phyloP scores from a whole-genome alignment of 1,284 basidiomycete species.

The Ceratorhiza oryzae-sativae region DNA sequence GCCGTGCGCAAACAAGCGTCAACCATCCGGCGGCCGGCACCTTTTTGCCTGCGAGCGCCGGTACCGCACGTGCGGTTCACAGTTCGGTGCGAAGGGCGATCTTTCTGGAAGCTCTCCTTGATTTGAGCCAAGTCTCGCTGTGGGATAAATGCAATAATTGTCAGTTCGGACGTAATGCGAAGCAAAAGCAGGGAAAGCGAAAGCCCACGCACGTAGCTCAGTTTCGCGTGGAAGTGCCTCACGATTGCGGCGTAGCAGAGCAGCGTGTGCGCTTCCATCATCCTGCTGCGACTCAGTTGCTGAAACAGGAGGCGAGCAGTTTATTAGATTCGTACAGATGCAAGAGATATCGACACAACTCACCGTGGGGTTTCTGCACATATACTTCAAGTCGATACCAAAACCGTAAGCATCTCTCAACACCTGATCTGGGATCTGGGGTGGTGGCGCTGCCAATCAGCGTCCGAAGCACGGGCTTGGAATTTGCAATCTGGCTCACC shows the following conservation, averaged over 20 bases:
- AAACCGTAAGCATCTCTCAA: slow-evolving; percentile 33
- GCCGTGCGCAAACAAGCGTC: slow-evolving; percentile 26
- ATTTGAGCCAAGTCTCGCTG: slow-evolving; percentile 31
- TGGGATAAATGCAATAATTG: background rate
- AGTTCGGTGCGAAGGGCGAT: slow-evolving; percentile 14
- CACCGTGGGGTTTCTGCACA: slow-evolving; percentile 32
- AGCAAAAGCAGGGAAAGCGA: slow-evolving; percentile 11
- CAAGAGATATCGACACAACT: background rate
- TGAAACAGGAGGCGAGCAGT: slow-evolving; percentile 1
- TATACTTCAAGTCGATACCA: slow-evolving; percentile 34
- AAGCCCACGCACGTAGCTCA: slow-evolving; percentile 35
- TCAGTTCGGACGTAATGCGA: slow-evolving; percentile 26
- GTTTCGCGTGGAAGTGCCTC: slow-evolving; percentile 28
- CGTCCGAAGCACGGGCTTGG: slow-evolving; percentile 9
- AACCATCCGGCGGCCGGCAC: slow-evolving; percentile 26
- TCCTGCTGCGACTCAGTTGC: slow-evolving; percentile 22
- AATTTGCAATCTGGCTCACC: slow-evolving; percentile 25
- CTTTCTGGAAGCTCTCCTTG: slow-evolving; percentile 18
- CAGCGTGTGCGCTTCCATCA: slow-evolving; percentile 35
- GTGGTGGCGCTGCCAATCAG: slow-evolving; percentile 21
- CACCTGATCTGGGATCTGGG: slow-evolving; percentile 34
- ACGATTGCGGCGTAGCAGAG: slow-evolving; percentile 34
- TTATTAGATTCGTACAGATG: background rate
- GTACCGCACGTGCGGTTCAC: slow-evolving; percentile 29
- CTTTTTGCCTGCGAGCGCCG: slow-evolving; percentile 27